Percentiles rank a stretch among this genome's conserved stretches.
phyloP scores from a whole-genome alignment of 345 rosid genomes.

The Triadica sebifera region DNA sequence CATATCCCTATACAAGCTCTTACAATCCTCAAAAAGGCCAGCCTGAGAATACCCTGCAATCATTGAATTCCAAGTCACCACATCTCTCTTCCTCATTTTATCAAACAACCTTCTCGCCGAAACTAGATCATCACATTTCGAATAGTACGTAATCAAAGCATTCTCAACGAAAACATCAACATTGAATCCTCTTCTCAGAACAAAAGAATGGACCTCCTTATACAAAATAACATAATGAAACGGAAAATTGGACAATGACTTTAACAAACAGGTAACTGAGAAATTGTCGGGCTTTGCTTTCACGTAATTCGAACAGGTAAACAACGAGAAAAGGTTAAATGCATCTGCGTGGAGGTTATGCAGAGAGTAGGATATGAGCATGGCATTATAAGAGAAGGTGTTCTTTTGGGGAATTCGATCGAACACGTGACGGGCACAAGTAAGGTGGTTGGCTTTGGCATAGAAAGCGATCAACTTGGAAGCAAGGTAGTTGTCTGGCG shows the following conservation, averaged over 20 bases:
- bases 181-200: conserved; percentile 45
- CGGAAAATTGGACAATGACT: conserved; percentile 47
- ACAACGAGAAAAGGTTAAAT: conserved; percentile 46
- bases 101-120: conserved; percentile 63
- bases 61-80: conserved; percentile 86
- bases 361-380: conserved; percentile 60
- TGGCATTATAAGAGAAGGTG: conserved; percentile 70
- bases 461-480: conserved; percentile 61
- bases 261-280: conserved; percentile 60
- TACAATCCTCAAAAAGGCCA: conserved; percentile 64
- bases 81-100: conserved; percentile 57
- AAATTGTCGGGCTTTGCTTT: conserved; percentile 45
- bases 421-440: conserved; percentile 61
- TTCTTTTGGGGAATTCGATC: conserved; percentile 52
- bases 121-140: conserved; percentile 44
- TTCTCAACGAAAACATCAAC: conserved; percentile 57
- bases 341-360: conserved; percentile 50
- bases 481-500: conserved; percentile 69
- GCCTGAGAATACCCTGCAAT: conserved; percentile 75
- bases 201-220: conserved; percentile 57
- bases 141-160: conserved; percentile 62
- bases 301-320: conserved; percentile 27
- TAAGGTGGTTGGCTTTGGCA: conserved; percentile 37
- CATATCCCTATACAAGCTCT: conserved; percentile 60
- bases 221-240: conserved; percentile 37